Evolutionary conservation across 305 asterid species (phyloP), one percentile per base, ranked within the genome.

Genomic region (Fraxinus sp.): DNA sequence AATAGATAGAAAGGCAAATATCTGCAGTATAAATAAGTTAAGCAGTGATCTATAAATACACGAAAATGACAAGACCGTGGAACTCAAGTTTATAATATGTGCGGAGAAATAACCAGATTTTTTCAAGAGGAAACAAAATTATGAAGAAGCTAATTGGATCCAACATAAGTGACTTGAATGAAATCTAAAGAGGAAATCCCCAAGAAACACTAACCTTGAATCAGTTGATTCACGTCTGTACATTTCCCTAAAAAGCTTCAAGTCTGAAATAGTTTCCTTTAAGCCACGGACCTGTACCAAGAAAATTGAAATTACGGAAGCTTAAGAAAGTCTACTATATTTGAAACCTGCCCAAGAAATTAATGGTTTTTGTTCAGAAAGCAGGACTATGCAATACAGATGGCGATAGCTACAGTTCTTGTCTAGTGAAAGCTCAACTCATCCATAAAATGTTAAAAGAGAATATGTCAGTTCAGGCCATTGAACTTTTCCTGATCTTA

Each of bases 221-320:
- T 88, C 89, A 78, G 85, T 78, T 36, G 94, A 89, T 86, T 94
- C 98, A 64, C 86, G 91, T 72, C 82, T 89, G 80, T 88, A 91
- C 97, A 91, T 91, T 76, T 89, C 97, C 88, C 90, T 83, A 86
- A 94, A 84, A 81, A 92, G 95, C 87, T 90, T 91, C 89, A 94
- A 86, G 81, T 93, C 97, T 74, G 44, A 74, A 78, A 90, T 93
- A 80, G 91, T 86, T 85, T 76, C 82, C 88, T 92, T 90, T 87
- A 96, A 88, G 85, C 92, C 95, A 83, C 86, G 87, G 77, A 92
- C 91, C 99, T 96, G 93, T 77, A 74, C 87, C 87, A 85, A 79
- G 57, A 46, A 86, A 86, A 87, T 62, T 72, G 85, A 49, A 83
- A 73, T 57, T 36, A 55, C 39, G 41, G 20, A 76, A 79, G 79